Base-by-base conservation (phyloP, 768 basidiomycete genomes). In the Leccinum barrowsii region DNA sequence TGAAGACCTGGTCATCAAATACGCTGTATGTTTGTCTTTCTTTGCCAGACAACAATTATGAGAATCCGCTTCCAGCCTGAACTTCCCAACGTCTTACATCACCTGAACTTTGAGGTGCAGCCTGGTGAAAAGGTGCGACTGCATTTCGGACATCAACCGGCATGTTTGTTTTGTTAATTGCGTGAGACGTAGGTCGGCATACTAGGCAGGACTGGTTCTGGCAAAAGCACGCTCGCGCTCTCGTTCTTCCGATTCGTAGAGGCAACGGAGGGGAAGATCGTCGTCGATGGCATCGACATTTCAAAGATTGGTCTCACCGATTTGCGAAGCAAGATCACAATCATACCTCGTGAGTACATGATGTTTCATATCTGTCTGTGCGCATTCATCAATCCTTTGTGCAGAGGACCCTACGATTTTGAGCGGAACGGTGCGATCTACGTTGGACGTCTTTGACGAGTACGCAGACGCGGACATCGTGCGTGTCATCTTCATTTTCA, bases 171-270 rank as follows among this genome's bases (percentile, higher is more conserved):
- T 46, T 48, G 10, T 58, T 59, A 44, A 59, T 50, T 40, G 40
- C 17, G 13, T 58, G 53, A 40, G 32, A 63, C 21, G 12, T 50
- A 87, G 86, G 69, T 90, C 54, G 89, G 89, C 21, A 85, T 89
- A 56, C 75, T 89, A 1, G 89, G 87, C 48, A 77, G 87, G 58
- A 89, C 87, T 1, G 74, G 85, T 17, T 85, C 85, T 7, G 90
- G 90, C 34, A 92, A 92, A 75, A 89, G 87, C 64, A 92, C 90
- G 2, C 77, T 90, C 12, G 91, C 91, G 0, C 76, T 94, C 12
- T 89, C 88, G 7, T 90, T 94, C 75, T 93, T 95, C 83, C 83
- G 90, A 22, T 91, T 93, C 67, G 91, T 95, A n/a, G 92, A 95
- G 67, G 85, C 92, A 1, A 85, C 84, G 0, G 79, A 86, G 64